Percentiles rank a stretch among this genome's conserved stretches.
Evolutionary conservation across 345 rosid species (phyloP).

Genomic region (Eutrema heterophyllum): DNA sequence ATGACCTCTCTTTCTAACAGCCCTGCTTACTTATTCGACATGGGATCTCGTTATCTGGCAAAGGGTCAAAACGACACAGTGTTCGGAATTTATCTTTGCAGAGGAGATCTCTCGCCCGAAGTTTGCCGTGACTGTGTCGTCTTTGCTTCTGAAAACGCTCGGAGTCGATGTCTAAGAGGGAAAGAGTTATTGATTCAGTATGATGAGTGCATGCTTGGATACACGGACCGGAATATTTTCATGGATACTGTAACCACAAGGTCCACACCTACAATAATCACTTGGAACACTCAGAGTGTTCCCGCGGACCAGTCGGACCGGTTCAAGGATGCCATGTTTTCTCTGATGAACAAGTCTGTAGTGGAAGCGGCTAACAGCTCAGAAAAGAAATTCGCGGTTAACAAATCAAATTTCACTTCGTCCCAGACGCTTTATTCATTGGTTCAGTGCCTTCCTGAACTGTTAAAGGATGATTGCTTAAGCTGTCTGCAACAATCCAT

Average conservation of each 20-base stretch:
- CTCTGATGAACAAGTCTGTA: not conserved
- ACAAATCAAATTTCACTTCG: not conserved
- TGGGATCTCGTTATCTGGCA: constrained; percentile 30
- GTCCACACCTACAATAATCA: not conserved
- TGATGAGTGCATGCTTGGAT: constrained; percentile 39
- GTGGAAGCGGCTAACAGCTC: constrained; percentile 13
- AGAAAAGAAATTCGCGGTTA: constrained; percentile 19
- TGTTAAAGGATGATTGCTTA: constrained; percentile 25
- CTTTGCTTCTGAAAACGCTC: not conserved
- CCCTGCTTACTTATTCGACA: not conserved
- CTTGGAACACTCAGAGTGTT: not conserved
- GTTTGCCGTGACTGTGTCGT: constrained; percentile 35
- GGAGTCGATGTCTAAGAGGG: constrained; percentile 15
- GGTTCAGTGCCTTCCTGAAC: constrained; percentile 44
- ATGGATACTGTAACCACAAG: not conserved
- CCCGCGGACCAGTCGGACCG: not conserved
- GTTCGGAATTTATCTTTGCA: constrained; percentile 41
- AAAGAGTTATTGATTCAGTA: constrained; percentile 35
- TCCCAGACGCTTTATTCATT: constrained; percentile 26
- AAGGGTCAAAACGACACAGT: constrained; percentile 21
- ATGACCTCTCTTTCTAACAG: constrained; percentile 26
- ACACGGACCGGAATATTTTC: constrained; percentile 18
- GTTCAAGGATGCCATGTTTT: not conserved
- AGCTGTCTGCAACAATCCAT: constrained; percentile 24
- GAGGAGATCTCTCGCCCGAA: constrained; percentile 13